Base-by-base conservation (phyloP, 1,284 basidiomycete species). In the Agroathelia rolfsii region DNA sequence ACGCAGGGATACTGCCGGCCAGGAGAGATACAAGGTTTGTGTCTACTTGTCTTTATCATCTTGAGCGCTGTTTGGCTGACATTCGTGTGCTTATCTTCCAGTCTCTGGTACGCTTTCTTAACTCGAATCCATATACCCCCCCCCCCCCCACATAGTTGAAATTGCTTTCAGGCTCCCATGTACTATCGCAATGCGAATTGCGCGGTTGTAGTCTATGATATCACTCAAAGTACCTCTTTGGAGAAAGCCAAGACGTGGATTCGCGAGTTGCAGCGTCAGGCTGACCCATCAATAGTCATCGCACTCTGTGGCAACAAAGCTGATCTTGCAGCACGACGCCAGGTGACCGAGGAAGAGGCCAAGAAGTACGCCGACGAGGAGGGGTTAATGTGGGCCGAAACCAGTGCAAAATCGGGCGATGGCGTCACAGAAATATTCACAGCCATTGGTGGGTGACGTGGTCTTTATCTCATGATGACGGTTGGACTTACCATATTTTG, bases 171-270 rank as follows among this genome's bases (percentile, higher is more conserved):
- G 82, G 88, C 89, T 26, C 89, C 89, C 30, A 94, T 93, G 81
- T 88, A 89, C 61, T 89, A 89, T 57, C 79, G 86, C 44, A 88
- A 87, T 46, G 85, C 85, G 48, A 83, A 87, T 51, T 88, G 84
- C 47, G 84, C 84, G 16, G 83, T 88, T 16, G 84, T 87, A 28
- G 84, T 87, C 19, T 88, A 87, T 50, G 83, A 87, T 55, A 87
- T 87, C 55, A 93, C 88, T 10, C 87, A 92, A 58, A 57, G 76
- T 16, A 65, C 83, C 24, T 79, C 93, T 6, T 76, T 97, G 38
- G 92, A 96, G 64, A 96, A 96, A 61, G 93, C 93, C 28, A 86
- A 87, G 49, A 82, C 84, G 45, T 97, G 93, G 93, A 94, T 97
- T 47, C 76, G 86, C 39, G 93, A 96, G 58, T 76, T 97, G 7